Percentiles rank a stretch among this genome's conserved stretches.
Conservation (phyloP, 495 filamentous ascomycete species). For the Penicillium macrosclerotiorum region DNA sequence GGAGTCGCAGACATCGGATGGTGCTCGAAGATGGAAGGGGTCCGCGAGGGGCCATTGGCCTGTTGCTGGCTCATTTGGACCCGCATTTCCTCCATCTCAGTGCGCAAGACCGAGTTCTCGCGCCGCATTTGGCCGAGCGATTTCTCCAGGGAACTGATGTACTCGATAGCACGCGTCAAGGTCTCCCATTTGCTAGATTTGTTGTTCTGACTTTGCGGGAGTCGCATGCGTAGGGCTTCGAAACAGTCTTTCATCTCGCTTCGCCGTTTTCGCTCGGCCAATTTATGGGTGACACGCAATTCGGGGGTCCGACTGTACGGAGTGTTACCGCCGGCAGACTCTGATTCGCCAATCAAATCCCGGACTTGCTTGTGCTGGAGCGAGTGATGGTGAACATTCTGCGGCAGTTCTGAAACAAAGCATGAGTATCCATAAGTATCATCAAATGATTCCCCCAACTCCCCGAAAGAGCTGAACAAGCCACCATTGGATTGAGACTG, state of each 20-base stretch:
- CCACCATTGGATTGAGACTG: too few relatives aligned
- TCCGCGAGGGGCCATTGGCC: conserved; percentile 43
- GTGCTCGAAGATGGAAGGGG: conserved; percentile 40
- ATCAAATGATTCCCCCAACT: too few relatives aligned
- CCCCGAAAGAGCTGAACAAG: neutral
- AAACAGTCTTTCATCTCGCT: conserved; percentile 99
- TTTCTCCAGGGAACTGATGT: conserved; percentile 40
- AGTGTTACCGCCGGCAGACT: conserved; percentile 53
- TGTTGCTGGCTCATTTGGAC: conserved; percentile 51
- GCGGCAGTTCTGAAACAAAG: conserved; percentile 38
- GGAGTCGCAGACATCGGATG: conserved; percentile 36
- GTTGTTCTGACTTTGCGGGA: conserved; percentile 82
- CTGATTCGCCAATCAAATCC: conserved; percentile 62
- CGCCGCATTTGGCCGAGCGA: conserved; percentile 27
- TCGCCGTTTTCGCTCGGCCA: conserved; percentile 91
- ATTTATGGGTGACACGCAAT: conserved; percentile 90
- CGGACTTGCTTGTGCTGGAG: conserved; percentile 72
- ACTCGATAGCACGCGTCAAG: conserved; percentile 60
- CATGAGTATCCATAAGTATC: too few relatives aligned
- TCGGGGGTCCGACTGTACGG: conserved; percentile 95
- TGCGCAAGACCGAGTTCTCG: conserved; percentile 52
- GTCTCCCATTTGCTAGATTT: conserved; percentile 99
- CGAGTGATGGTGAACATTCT: conserved; percentile 66
- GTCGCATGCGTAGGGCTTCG: conserved; percentile 75
- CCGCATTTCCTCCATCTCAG: conserved; percentile 49